These are phyloP conservation scores for Aspergillus ustus DNA, from an alignment of 2,329 filamentous ascomycete species.

Conservation along the genomic window DNA sequence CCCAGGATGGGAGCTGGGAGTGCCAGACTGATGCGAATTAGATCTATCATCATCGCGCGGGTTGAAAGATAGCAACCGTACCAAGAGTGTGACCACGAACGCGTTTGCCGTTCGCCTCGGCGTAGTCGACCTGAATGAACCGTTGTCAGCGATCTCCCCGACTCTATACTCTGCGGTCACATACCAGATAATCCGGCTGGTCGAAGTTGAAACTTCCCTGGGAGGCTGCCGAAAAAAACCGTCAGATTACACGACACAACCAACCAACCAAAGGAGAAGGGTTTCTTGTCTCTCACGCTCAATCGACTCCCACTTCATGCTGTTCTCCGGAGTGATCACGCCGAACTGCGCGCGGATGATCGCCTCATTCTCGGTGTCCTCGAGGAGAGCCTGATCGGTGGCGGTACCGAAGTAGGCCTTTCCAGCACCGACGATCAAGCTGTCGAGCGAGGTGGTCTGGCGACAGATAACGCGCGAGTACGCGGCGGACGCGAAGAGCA, in stretches of 20 bases:
- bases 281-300: no score
- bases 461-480: conserved; percentile 12
- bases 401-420: conserved; percentile 70
- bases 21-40: conserved; percentile 39
- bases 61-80: conserved; percentile 5
- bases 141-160: conserved; percentile 44
- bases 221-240: conserved; percentile 35
- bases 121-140: conserved; percentile 43
- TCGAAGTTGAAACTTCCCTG: conserved; percentile 61
- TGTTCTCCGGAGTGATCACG: conserved; percentile 67
- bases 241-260: background rate
- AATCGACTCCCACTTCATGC: conserved; percentile 66
- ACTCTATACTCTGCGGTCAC: conserved; percentile 54
- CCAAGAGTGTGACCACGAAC: conserved; percentile 67
- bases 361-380: conserved; percentile 66
- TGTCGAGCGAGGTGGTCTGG: conserved; percentile 49
- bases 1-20: conserved; percentile 38
- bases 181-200: conserved; percentile 54
- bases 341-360: conserved; percentile 65
- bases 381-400: conserved; percentile 57
- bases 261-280: background rate
- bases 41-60: background rate
- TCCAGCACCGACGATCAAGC: conserved; percentile 64
- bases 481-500: conserved; percentile 13
- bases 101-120: conserved; percentile 46